phyloP scores from a whole-genome alignment of 208 protist genomes.

The Novymonas esmeraldas region DNA sequence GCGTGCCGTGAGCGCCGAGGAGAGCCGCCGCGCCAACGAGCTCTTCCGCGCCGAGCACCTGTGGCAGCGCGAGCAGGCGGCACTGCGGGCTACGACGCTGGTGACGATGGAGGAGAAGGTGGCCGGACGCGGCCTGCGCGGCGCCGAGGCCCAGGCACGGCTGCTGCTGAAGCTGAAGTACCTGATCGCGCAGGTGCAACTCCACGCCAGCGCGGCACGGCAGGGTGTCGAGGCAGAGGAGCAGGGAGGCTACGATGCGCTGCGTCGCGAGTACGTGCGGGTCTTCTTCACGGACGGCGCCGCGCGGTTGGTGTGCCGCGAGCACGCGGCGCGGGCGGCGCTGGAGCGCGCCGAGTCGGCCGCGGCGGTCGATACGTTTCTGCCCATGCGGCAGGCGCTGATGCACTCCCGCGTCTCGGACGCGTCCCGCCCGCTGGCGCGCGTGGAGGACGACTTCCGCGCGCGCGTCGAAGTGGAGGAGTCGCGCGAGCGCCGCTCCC shows the following conservation, averaged over 20 bases:
- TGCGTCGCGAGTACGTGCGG: conserved; percentile 33
- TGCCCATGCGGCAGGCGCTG: conserved; percentile 19
- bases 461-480: conserved; percentile 6
- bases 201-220: neutral
- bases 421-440: conserved; percentile 12
- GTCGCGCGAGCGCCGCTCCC: neutral
- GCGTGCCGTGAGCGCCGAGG: conserved; percentile 40
- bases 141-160: conserved; percentile 25
- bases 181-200: neutral
- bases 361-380: conserved; percentile 10
- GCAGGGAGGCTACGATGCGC: conserved; percentile 1
- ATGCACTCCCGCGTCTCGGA: conserved; percentile 10
- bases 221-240: conserved; percentile 12
- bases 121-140: conserved; percentile 16
- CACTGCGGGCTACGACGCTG: conserved; percentile 10
- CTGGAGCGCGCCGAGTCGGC: conserved; percentile 28
- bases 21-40: conserved; percentile 32
- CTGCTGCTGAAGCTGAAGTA: conserved; percentile 16
- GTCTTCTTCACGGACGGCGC: conserved; percentile 24
- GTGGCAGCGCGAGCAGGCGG: neutral
- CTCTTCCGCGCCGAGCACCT: conserved; percentile 17
- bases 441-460: conserved; percentile 18
- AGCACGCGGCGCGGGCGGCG: conserved; percentile 28
- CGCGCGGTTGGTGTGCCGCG: conserved; percentile 31
- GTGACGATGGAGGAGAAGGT: conserved; percentile 14